A percentile compares a stretch with the other conserved stretches of the same genome.
These are phyloP conservation scores for Cyberlindnera petersonii DNA, from an alignment of 805 yeast genomes.

Conservation along the genomic window DNA sequence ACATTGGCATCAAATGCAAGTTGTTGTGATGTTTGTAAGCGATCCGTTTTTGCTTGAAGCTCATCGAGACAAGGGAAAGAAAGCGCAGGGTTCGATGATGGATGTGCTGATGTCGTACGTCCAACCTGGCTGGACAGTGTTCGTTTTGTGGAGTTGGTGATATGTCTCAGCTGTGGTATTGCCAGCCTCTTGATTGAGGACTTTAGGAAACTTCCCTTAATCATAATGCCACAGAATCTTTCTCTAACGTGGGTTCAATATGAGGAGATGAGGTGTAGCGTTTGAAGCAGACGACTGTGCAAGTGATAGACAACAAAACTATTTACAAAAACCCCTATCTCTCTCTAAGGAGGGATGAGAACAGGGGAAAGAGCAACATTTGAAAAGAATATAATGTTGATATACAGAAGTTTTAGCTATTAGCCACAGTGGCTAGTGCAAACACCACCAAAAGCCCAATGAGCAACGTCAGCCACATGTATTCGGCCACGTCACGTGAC, in stretches of 20 bases:
- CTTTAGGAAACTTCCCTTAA: not conserved
- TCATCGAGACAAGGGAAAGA: constrained; percentile 84
- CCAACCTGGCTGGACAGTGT: constrained; percentile 6
- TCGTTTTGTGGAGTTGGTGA: constrained; percentile 12
- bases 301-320: too few species aligned
- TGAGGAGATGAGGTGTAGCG: not conserved
- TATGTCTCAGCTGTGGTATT: constrained; percentile 3
- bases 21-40: constrained; percentile 8
- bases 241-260: not conserved
- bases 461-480: not conserved
- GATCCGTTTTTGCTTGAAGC: constrained; percentile 52
- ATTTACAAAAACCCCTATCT: too few species aligned
- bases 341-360: too few species aligned
- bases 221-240: not conserved
- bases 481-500: constrained; percentile 11
- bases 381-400: too few species aligned
- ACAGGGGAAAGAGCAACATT: too few species aligned
- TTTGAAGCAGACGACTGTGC: too few species aligned
- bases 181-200: not conserved
- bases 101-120: not conserved
- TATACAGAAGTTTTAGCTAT: not conserved
- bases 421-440: constrained; percentile 14
- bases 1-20: constrained; percentile 7
- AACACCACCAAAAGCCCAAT: not conserved
- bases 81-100: constrained; percentile 18